Evolutionary conservation across 768 basidiomycete genomes (phyloP).

Genomic region (Harrya chromipes): DNA sequence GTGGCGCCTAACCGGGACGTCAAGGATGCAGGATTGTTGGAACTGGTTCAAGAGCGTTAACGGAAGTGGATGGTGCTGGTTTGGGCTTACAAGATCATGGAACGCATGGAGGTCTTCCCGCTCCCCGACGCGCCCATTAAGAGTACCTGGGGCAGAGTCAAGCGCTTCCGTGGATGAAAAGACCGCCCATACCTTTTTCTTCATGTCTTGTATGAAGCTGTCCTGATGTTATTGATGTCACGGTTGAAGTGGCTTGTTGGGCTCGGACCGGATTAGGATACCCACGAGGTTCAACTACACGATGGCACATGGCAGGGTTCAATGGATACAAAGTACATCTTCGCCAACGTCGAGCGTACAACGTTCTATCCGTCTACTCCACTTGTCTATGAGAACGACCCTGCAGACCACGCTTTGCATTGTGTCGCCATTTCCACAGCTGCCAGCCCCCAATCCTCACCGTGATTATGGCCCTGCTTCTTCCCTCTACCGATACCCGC

Average conservation of each 20-base stretch:
- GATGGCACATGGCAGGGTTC: neutral
- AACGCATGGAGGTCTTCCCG: conserved; percentile 97
- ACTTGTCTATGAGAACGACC: conserved; percentile 45
- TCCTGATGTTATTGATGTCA: no score
- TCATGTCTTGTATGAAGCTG: conserved; percentile 16
- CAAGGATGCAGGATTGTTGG: conserved; percentile 90
- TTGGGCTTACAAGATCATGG: conserved; percentile 88
- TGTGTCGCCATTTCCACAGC: conserved; percentile 90
- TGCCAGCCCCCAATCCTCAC: conserved; percentile 96
- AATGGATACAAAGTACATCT: neutral
- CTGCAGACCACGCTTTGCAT: conserved; percentile 63
- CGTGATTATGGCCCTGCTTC: conserved; percentile 90
- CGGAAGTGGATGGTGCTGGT: neutral
- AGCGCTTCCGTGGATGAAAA: neutral
- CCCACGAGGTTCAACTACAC: neutral
- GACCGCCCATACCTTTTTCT: conserved; percentile 29
- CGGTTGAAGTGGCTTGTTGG: no score
- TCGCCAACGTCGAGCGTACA: conserved; percentile 6
- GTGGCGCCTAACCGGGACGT: conserved; percentile 93
- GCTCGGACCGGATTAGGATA: no score
- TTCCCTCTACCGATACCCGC: conserved; percentile 79
- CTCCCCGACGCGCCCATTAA: conserved; percentile 97
- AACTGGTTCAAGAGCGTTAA: conserved; percentile 44
- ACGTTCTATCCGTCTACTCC: neutral
- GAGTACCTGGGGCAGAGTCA: conserved; percentile 60